Percentiles rank a stretch among this genome's conserved stretches.
Evolutionary conservation across 495 filamentous ascomycete genomes (phyloP).

Genomic region (Hypomontagnella submonticulosa): DNA sequence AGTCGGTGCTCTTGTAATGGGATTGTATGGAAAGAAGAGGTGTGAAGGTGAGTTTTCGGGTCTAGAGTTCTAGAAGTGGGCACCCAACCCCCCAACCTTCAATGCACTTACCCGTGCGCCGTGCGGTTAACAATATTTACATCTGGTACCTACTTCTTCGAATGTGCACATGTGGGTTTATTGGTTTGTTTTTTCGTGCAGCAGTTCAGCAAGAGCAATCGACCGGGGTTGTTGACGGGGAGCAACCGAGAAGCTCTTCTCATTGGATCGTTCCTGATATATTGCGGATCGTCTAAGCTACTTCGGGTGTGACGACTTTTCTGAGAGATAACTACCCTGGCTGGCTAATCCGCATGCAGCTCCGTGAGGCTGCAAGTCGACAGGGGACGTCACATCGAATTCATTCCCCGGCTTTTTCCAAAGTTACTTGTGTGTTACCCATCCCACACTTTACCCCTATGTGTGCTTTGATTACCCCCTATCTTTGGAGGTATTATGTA

Average conservation of each 20-base stretch:
- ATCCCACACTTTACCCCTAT: not conserved
- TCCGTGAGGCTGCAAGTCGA: constrained; percentile 35
- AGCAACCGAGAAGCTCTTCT: constrained; percentile 36
- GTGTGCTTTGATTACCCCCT: not conserved
- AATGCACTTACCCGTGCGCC: not conserved
- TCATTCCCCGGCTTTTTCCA: constrained; percentile 21
- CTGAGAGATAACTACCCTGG: constrained; percentile 21
- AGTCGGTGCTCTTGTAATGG: constrained; percentile 13
- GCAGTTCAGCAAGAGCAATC: constrained; percentile 11
- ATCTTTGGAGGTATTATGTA: too few species aligned
- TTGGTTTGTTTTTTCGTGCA: constrained; percentile 25
- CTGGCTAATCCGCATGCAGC: constrained; percentile 23
- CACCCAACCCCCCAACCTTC: constrained; percentile 30
- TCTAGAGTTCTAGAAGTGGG: constrained; percentile 27
- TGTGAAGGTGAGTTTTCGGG: constrained; percentile 32
- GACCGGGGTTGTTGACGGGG: constrained; percentile 39
- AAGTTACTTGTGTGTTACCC: constrained; percentile 14
- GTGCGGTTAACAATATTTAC: too few species aligned
- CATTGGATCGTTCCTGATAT: constrained; percentile 41
- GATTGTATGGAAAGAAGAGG: constrained; percentile 26
- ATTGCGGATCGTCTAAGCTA: constrained; percentile 28
- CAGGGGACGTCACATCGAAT: constrained; percentile 37
- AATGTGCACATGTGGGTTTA: constrained; percentile 32
- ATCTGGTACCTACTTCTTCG: too few species aligned
- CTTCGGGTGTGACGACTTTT: constrained; percentile 33